Evolutionary conservation across 2,329 filamentous ascomycete species (phyloP), one percentile per base, ranked within the genome.

Genomic region (Hymenoscyphus albidus): DNA sequence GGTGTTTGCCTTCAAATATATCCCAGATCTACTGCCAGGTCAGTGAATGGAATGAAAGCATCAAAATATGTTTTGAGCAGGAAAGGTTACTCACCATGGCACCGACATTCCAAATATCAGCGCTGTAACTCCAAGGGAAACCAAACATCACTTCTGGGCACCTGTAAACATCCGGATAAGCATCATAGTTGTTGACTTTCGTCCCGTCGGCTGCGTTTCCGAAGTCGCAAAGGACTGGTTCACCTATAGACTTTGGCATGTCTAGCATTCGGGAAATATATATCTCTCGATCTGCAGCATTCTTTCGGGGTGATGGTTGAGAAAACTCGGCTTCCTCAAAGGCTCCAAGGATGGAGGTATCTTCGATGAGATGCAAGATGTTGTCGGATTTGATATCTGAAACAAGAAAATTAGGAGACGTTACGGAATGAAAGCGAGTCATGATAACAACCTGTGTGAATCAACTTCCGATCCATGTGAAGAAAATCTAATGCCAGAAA

Each of bases 161-260:
- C 57, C 79, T 68, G 67, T 80, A 80, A 4, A 77, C 63, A 32
- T 77, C 65, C 0, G 79, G 79, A 61, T 80, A 79, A 0, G 78
- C 67, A 42, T 78, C 74, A 12, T 76, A 70, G 2, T 58, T 35
- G 58, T 80, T 78, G 6, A 77, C 58, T n/a, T 16, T 18, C 13
- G 76, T 75, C 1, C 78, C 78, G 0, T n/a, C 0, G 4, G 81
- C 72, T 1, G 80, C 80, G 0, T 79, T 79, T 10, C 81, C 81
- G 65, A 84, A 82, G 64, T 84, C 82, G 62, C 81, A 81, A 5
- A 83, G 73, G 0, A 82, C 73, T 0, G 77, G 76, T 0, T 71
- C 71, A 0, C 77, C 77, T 35, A 66, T 65, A 6, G 68, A 48
- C 16, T 72, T 73, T 0, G 77, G 77, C 59, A 76, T 70, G 65